Evolutionary conservation across 495 filamentous ascomycete genomes (phyloP).

Genomic region (Aspergillus kassunensis): DNA sequence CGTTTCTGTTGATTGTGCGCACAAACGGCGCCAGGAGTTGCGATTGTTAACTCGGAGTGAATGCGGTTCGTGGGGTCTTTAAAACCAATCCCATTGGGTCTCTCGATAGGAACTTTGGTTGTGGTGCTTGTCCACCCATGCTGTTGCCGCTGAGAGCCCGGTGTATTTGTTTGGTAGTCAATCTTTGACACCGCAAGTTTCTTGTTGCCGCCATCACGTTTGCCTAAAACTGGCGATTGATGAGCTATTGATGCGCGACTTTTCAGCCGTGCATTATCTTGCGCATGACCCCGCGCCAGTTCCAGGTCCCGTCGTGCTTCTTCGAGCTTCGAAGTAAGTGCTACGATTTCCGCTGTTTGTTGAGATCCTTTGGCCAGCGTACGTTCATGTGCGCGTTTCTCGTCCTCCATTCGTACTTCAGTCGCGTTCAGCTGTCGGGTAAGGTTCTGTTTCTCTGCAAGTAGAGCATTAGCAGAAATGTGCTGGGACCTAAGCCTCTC

Average conservation of each 20-base stretch:
- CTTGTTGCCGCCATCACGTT: slow-evolving; percentile 50
- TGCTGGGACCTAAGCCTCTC: slow-evolving; percentile 73
- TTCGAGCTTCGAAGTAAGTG: slow-evolving; percentile 38
- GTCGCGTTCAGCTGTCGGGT: slow-evolving; percentile 69
- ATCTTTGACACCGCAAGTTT: slow-evolving; percentile 66
- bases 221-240: slow-evolving; percentile 43
- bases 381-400: slow-evolving; percentile 65
- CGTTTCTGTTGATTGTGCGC: slow-evolving; percentile 50
- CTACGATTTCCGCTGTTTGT: slow-evolving; percentile 42
- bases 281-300: slow-evolving; percentile 31
- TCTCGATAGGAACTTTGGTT: slow-evolving; percentile 16
- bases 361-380: slow-evolving; percentile 48
- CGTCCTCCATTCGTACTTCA: slow-evolving; percentile 75
- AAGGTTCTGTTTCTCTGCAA: slow-evolving; percentile 71
- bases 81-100: slow-evolving; percentile 1
- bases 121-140: slow-evolving; percentile 10
- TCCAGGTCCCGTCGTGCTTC: slow-evolving; percentile 39
- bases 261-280: slow-evolving; percentile 16
- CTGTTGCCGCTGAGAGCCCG: slow-evolving; percentile 42
- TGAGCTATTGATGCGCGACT: slow-evolving; percentile 18
- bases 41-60: slow-evolving; percentile 52
- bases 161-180: slow-evolving; percentile 59
- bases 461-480: slow-evolving; percentile 56
- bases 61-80: slow-evolving; percentile 45
- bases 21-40: slow-evolving; percentile 62